A percentile compares a stretch with the other conserved stretches of the same genome.
Conservation (phyloP, 2,329 filamentous ascomycete genomes). For the Beauveria caledonica region DNA sequence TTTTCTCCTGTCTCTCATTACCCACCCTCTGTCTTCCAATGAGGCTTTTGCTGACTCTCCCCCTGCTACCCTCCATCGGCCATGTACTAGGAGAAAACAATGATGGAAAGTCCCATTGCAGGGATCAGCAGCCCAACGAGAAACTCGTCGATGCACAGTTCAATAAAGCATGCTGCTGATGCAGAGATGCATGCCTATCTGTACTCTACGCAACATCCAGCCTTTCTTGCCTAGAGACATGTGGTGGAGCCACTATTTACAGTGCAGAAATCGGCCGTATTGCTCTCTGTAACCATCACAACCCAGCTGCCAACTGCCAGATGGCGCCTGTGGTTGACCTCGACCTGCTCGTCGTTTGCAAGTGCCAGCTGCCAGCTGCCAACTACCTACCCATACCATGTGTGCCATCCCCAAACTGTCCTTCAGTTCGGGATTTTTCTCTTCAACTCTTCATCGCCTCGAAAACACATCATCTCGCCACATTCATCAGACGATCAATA, state of each 20-base stretch:
- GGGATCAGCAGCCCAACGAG: background rate
- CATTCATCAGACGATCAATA: background rate
- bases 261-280: background rate
- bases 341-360: background rate
- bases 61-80: background rate
- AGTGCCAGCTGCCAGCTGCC: background rate
- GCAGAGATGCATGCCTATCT: background rate
- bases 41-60: constrained; percentile 9
- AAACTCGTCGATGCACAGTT: background rate
- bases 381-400: too few relatives aligned
- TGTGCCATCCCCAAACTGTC: background rate
- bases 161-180: background rate
- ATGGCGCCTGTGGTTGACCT: background rate
- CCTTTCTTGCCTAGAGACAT: background rate
- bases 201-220: background rate
- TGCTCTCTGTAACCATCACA: background rate
- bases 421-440: background rate
- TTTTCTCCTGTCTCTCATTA: background rate
- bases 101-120: background rate
- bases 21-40: constrained; percentile 1
- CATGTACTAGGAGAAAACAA: background rate
- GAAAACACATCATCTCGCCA: background rate
- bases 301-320: background rate
- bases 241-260: background rate
- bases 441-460: background rate